Base-by-base conservation (phyloP, 2,329 filamentous ascomycete species). In the Parastagonospora avenae region DNA sequence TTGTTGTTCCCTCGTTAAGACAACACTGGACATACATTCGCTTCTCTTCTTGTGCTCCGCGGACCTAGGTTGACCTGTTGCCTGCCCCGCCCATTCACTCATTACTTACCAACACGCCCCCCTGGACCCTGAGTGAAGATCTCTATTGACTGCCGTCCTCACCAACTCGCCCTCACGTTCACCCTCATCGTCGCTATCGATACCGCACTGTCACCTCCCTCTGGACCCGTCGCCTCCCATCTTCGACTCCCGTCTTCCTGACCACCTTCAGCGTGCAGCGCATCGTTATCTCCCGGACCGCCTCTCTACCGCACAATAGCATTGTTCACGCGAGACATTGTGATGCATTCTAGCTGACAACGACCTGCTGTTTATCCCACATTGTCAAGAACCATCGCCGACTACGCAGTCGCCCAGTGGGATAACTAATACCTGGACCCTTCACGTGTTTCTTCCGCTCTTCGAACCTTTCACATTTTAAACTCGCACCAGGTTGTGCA, bases 1-100 rank as follows among this genome's bases (percentile, higher is more conserved):
- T 54, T 67, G 64, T 61, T 68, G 64, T 65, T 69, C 68, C 63
- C 61, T 70, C 67, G 64, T 63, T 70, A 64, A 50, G 59, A 60
- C 66, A 68, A 57, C 67, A 55, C 52, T 47, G 48, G 51, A 54
- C 62, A 55, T 48, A 50, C 42, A 42, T 57, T 58, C 41, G 19
- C 46, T 54, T 52, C 52, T 47, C 46, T 46, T 49, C 38, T 46
- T 14, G 29, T 40, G 14, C 30, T 40, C 43, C 11, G n/a, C 37
- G 43, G 16, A 42, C 42, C 47, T 16, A 27, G n/a, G n/a, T 33
- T 30, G 33, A 41, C 27, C 47, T 29, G 42, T 33, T 43, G 30
- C 33, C 42, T 28, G n/a, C 29, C 48, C 46, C 38, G n/a, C 19
- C 33, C 15, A 29, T 42, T 24, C 49, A 27, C 45, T 53, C 30